phyloP scores from a whole-genome alignment of 2,329 filamentous ascomycete species.

The Orbilia javanica region DNA sequence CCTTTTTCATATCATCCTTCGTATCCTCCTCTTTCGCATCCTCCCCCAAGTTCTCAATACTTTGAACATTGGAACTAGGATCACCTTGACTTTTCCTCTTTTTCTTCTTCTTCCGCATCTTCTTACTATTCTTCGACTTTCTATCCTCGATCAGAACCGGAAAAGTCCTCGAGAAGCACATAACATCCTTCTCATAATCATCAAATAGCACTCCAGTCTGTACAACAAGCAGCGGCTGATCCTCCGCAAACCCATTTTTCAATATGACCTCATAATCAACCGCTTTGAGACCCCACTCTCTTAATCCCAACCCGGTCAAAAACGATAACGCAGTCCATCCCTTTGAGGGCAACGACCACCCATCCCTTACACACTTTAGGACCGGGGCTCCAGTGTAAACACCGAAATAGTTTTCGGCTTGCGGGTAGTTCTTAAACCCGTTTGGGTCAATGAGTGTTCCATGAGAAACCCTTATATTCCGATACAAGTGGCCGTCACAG shows the following conservation, averaged over 20 bases:
- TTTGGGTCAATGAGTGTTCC: background rate
- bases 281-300: background rate
- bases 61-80: too few species aligned
- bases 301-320: background rate
- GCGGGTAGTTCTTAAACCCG: background rate
- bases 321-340: slow-evolving; percentile 4
- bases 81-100: background rate
- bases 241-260: background rate
- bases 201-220: background rate
- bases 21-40: background rate
- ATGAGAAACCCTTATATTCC: background rate
- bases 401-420: background rate
- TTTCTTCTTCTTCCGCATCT: background rate
- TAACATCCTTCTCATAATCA: background rate
- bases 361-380: background rate
- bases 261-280: background rate
- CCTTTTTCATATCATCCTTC: background rate
- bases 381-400: background rate
- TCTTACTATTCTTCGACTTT: background rate
- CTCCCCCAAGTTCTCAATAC: too few species aligned
- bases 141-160: background rate
- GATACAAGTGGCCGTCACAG: background rate
- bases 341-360: background rate
- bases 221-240: background rate
- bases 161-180: background rate